Percentiles rank a stretch among this genome's conserved stretches.
Conservation (phyloP, 345 rosid genomes). For the Salix brachista region DNA sequence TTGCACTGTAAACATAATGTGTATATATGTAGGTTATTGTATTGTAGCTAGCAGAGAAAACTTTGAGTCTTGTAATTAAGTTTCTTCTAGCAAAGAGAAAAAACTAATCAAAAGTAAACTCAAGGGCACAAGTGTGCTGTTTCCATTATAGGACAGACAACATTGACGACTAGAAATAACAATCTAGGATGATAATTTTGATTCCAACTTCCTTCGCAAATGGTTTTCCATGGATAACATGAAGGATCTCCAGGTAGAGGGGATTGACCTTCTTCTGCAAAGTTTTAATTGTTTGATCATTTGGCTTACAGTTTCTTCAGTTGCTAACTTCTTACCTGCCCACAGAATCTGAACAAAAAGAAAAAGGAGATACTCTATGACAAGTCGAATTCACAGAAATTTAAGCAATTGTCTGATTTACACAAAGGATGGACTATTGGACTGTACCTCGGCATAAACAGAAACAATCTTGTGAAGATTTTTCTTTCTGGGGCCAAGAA, state of each 20-base stretch:
- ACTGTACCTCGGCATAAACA: constrained; percentile 14
- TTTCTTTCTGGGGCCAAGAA: constrained; percentile 3
- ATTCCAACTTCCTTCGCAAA: not conserved
- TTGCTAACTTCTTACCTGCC: not conserved
- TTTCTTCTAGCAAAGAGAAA: no score
- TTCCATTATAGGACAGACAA: not conserved
- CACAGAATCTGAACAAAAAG: not conserved
- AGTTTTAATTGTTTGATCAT: not conserved
- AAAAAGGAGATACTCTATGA: not conserved
- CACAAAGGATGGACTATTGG: not conserved
- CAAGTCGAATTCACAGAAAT: not conserved
- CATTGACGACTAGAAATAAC: not conserved
- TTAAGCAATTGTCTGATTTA: not conserved
- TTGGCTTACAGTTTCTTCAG: not conserved
- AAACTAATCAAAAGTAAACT: no score
- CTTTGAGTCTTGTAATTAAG: no score
- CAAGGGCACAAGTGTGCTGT: no score
- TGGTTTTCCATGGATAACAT: not conserved
- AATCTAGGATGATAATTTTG: not conserved
- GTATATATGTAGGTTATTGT: no score
- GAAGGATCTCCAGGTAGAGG: not conserved
- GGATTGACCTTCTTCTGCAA: not conserved
- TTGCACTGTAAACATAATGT: no score
- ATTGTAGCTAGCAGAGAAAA: no score
- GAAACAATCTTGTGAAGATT: constrained; percentile 2